Evolutionary conservation across 139 green algal species (phyloP).

Genomic region (Chlamydomonas sphaeroides): DNA sequence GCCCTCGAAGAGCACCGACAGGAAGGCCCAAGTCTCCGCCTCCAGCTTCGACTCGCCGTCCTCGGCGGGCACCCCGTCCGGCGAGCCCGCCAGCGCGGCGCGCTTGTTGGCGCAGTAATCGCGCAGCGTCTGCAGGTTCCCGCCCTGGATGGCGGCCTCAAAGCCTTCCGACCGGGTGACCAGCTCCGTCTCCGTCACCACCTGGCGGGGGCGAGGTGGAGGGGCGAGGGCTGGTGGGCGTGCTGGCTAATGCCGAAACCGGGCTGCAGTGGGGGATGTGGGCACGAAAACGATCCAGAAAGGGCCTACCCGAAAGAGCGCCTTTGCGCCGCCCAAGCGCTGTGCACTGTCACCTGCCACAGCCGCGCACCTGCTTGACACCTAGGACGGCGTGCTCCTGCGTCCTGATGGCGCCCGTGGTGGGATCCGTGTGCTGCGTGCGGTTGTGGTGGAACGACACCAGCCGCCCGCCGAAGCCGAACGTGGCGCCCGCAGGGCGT

Average conservation of each 20-base stretch:
- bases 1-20: conserved; percentile 91
- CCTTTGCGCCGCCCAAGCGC: too few species aligned
- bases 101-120: conserved; percentile 80
- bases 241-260: too few species aligned
- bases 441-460: conserved; percentile 71
- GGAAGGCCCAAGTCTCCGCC: conserved; percentile 92
- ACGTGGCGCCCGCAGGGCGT: conserved; percentile 76
- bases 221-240: too few species aligned
- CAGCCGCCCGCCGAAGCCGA: conserved; percentile 91
- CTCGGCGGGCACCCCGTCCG: too few species aligned
- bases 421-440: conserved; percentile 58
- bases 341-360: too few species aligned
- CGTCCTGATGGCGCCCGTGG: conserved; percentile 4
- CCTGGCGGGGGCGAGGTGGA: too few species aligned
- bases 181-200: conserved; percentile 83
- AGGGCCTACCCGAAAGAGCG: too few species aligned
- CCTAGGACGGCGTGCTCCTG: conserved; percentile 15
- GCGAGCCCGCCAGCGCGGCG: background rate
- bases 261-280: too few species aligned
- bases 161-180: conserved; percentile 77
- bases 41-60: conserved; percentile 64
- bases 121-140: conserved; percentile 72
- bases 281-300: too few species aligned
- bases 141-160: conserved; percentile 76
- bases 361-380: conserved; percentile 43